Base-by-base conservation (phyloP, 2,329 filamentous ascomycete genomes). In the Cephalotrichum gorgonifer region DNA sequence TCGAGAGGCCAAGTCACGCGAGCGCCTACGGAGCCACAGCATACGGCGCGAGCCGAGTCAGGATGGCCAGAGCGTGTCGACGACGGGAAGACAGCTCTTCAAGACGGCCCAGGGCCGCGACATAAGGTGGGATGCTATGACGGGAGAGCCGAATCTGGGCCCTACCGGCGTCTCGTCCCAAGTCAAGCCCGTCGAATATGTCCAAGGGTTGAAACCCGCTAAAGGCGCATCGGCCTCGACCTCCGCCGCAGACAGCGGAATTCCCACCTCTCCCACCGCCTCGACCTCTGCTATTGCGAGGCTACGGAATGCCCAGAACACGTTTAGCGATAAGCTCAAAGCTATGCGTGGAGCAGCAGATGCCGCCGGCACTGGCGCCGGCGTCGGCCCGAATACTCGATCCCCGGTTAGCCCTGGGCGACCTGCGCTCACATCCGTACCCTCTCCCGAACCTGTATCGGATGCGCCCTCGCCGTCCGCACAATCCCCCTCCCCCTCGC, bases 101-200 rank as follows among this genome's bases (percentile, higher is more conserved):
- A 48, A 47, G 23, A 48, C 53, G 43, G 52, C 53, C 12, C 43
- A 53, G 28, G 52, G 52, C 23, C 50, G 48, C n/a, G 70, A 75
- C 52, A 72, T 71, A 22, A 68, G 71, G 54, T 85, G 81, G 81
- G 81, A 87, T 63, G 75, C 76, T 44, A 78, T 76, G 59, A 83
- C 83, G 3, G 82, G 80, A 8, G 82, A 86, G 57, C 77, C 79
- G 35, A 82, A 78, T 5, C 73, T 69, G n/a, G 75, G 68, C 49
- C 64, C 72, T 20, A 72, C 67, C 44, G 79, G 80, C 14, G 76
- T 72, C 51, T 67, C 75, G 25, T 74, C 73, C 35, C 77, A 78
- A 52, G 73, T 77, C 25, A 76, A 73, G 52, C 76, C 81, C 17
- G 72, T 74, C 28, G 67, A 73, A 50, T 75, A 66, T 53, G 66